phyloP scores from a whole-genome alignment of 2,329 filamentous ascomycete species.

The Botrytis paeoniae region DNA sequence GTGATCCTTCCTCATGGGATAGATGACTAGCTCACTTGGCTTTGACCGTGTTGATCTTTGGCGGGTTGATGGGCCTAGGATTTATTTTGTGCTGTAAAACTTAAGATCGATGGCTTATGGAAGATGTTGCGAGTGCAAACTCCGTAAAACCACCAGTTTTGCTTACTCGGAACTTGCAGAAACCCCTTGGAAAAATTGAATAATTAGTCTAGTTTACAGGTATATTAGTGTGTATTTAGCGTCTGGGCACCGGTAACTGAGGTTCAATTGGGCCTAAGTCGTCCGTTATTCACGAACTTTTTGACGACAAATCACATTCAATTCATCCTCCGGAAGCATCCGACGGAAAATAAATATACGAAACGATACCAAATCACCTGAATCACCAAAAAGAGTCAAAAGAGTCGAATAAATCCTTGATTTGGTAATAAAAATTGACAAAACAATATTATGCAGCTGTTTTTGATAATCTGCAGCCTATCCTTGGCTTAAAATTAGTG shows the following conservation, averaged over 20 bases:
- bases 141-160: neutral
- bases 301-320: neutral
- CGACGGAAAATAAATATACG: neutral
- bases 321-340: neutral
- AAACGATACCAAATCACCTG: neutral
- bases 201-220: neutral
- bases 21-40: neutral
- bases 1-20: conserved; percentile 7
- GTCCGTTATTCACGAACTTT: neutral
- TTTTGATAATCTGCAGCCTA: neutral
- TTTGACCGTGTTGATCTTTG: neutral
- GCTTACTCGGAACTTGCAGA: neutral
- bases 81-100: neutral
- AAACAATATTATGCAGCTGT: conserved; percentile 8
- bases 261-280: neutral
- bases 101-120: neutral
- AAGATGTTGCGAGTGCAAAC: neutral
- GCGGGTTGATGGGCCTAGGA: neutral
- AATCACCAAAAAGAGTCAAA: neutral
- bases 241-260: neutral
- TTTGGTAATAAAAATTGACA: neutral
- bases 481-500: neutral
- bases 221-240: neutral
- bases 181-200: neutral
- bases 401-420: neutral